phyloP scores from a whole-genome alignment of 306 rosid species.

The Benincasa hispida region DNA sequence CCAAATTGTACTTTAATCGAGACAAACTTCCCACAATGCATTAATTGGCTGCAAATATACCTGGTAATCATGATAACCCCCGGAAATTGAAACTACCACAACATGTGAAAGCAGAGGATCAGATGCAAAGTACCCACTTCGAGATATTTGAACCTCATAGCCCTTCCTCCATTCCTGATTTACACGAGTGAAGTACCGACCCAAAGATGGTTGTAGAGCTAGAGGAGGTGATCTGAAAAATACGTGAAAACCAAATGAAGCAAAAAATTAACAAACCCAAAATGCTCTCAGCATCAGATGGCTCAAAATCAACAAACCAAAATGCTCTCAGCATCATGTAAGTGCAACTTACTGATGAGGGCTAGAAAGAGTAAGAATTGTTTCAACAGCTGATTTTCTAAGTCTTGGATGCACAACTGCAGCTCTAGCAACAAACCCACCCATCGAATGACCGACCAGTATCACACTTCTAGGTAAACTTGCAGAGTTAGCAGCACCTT shows the following conservation, averaged over 20 bases:
- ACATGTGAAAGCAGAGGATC: constrained; percentile 65
- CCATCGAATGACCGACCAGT: constrained; percentile 98
- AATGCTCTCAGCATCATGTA: not conserved
- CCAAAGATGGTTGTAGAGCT: constrained; percentile 94
- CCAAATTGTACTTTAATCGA: too few species aligned
- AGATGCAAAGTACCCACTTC: constrained; percentile 49
- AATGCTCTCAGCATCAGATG: not conserved
- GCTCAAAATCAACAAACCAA: constrained; percentile 12
- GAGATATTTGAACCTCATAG: constrained; percentile 50
- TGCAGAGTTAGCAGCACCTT: constrained; percentile 58
- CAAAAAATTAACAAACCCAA: constrained; percentile 12
- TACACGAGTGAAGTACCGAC: constrained; percentile 64
- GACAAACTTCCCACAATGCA: not conserved
- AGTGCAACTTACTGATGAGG: constrained; percentile 73
- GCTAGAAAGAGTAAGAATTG: constrained; percentile 83
- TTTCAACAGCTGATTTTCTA: constrained; percentile 80
- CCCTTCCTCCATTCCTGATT: constrained; percentile 85
- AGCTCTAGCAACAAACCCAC: constrained; percentile 99
- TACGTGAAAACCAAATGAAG: constrained; percentile 28
- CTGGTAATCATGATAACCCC: constrained; percentile 89
- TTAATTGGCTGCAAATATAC: constrained; percentile 19
- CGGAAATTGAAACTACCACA: constrained; percentile 79
- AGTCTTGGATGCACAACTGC: constrained; percentile 67
- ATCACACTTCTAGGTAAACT: constrained; percentile 80
- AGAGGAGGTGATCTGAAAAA: constrained; percentile 93